Conservation (phyloP, 768 basidiomycete species). For the Boletus subcaerulescens region DNA sequence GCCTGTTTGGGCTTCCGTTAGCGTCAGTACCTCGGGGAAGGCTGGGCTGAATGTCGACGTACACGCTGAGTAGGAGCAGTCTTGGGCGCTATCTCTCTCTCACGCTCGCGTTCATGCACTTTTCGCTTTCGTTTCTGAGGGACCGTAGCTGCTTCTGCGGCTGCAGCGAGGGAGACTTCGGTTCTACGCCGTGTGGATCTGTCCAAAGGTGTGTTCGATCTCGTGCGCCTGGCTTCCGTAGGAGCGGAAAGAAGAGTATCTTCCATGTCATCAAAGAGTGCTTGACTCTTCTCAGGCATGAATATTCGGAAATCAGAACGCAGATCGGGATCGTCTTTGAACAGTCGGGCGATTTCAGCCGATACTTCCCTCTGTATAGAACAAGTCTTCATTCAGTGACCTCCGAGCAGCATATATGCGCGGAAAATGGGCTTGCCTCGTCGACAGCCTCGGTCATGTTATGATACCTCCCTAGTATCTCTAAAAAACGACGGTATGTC, state of each 20-base stretch:
- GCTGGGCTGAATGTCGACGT: conserved; percentile 2
- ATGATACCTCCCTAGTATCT: conserved; percentile 67
- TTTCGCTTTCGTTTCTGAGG: conserved; percentile 74
- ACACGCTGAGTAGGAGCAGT: conserved; percentile 24
- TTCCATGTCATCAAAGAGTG: conserved; percentile 45
- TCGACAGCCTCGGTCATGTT: conserved; percentile 58
- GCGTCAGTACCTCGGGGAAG: conserved; percentile 2
- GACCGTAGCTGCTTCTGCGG: conserved; percentile 37
- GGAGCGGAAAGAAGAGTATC: conserved; percentile 28
- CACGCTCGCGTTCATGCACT: conserved; percentile 41
- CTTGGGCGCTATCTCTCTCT: conserved; percentile 32
- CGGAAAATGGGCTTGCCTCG: conserved; percentile 41
- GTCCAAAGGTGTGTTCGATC: conserved; percentile 35
- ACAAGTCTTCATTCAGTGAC: not conserved
- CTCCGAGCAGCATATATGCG: not conserved
- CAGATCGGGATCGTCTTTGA: conserved; percentile 74
- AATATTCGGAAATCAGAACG: conserved; percentile 73
- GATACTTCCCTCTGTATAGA: conserved; percentile 56
- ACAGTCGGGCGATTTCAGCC: conserved; percentile 61
- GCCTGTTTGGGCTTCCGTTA: conserved; percentile 24
- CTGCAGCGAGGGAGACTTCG: conserved; percentile 42
- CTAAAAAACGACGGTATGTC: conserved; percentile 77
- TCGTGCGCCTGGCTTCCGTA: conserved; percentile 30
- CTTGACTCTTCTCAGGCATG: conserved; percentile 60
- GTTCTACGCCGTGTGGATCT: conserved; percentile 44